Evolutionary conservation across 2,329 filamentous ascomycete species (phyloP), one percentile per base, ranked within the genome.

Genomic region (Aspergillus sp.): DNA sequence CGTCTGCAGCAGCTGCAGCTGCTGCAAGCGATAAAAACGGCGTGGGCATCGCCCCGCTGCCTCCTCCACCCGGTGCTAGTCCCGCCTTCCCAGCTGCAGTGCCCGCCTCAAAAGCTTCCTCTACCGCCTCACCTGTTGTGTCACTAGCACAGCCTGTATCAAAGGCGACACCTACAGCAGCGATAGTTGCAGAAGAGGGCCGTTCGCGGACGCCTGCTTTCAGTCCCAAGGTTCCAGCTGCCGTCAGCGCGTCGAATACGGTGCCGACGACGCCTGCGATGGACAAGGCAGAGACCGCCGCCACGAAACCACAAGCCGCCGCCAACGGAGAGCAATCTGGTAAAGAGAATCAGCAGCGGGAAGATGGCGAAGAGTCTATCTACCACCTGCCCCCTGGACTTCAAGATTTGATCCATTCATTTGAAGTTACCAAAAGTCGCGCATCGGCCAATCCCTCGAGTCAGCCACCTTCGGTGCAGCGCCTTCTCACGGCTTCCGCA

Each of bases 1-100:
- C 95, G 44, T 98, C 95, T 38, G 95, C 95, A 0, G 95, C 95
- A 0, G 95, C 95, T 0, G 95, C 95, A 0, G 95, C 93, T 0
- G 93, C 95, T 1, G 91, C 93, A 45, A 92, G 86, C 73, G 92
- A 96, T 76, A 93, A 91, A 78, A 93, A 89, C 71, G 84, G 84
- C 53, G 89, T 98, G 30, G 95, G 95, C 24, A 97, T 99, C 69
- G 88, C 93, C 57, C 95, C 95, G 41, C 81, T 98, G 69, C 95
- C 95, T 55, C 93, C 95, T 61, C 95, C 95, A 67, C 92, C 92
- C 26, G 89, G 89, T 53, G 74, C 77, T 43, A 69, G 71, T 79
- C 64, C 72, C 80, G 72, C 85, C 82, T 58, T 75, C 79, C 58
- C 77, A 75, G 51, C 78, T 64, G 64, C 83, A 42, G 62, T 76